These are phyloP conservation scores for Volvariella surrecta DNA, from an alignment of 1,284 basidiomycete genomes.

Conservation along the genomic window DNA sequence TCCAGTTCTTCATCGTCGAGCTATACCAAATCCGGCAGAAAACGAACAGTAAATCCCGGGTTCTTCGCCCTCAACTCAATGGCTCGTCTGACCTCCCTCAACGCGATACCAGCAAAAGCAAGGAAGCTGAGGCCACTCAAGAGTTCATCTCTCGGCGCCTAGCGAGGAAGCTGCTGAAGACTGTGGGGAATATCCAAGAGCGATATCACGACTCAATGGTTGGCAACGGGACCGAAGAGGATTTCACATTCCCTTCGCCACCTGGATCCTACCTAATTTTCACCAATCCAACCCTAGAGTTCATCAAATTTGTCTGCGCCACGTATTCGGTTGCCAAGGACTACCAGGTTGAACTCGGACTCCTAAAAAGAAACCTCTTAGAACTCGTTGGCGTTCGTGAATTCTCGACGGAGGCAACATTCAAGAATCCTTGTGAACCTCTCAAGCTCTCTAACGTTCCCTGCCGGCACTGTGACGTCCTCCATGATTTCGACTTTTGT, in stretches of 20 bases:
- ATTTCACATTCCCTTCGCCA: slow-evolving; percentile 77
- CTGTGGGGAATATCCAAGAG: slow-evolving; percentile 62
- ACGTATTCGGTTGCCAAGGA: slow-evolving; percentile 75
- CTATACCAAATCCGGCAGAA: slow-evolving; percentile 76
- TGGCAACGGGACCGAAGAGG: slow-evolving; percentile 48
- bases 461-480: slow-evolving; percentile 83
- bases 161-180: slow-evolving; percentile 75
- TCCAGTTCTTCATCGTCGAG: slow-evolving; percentile 84
- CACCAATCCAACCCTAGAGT: slow-evolving; percentile 79
- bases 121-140: slow-evolving; percentile 61
- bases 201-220: slow-evolving; percentile 54
- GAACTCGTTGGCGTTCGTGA: slow-evolving; percentile 86
- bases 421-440: slow-evolving; percentile 91
- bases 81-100: slow-evolving; percentile 54
- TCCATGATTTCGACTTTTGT: slow-evolving; percentile 92
- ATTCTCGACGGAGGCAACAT: slow-evolving; percentile 78
- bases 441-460: slow-evolving; percentile 85
- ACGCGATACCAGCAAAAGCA: slow-evolving; percentile 57
- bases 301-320: slow-evolving; percentile 85
- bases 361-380: slow-evolving; percentile 85
- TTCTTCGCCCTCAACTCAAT: slow-evolving; percentile 67
- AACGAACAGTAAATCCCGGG: slow-evolving; percentile 48
- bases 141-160: slow-evolving; percentile 78
- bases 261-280: slow-evolving; percentile 80
- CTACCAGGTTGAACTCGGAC: slow-evolving; percentile 77